Conservation (phyloP, 495 filamentous ascomycete species). For the Pyrenopolyporus hunteri region DNA sequence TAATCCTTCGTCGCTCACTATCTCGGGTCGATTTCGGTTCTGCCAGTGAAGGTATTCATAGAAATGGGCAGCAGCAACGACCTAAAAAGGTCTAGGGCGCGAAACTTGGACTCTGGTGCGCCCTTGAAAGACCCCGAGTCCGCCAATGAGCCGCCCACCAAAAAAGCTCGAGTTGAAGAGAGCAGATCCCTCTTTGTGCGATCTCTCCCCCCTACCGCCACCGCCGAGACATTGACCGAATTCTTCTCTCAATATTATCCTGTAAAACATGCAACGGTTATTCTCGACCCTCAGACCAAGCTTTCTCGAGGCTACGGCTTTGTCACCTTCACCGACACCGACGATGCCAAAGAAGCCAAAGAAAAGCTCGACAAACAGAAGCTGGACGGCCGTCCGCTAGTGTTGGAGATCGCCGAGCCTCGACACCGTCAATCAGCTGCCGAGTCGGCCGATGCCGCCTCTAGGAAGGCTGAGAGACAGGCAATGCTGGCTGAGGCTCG, state of each 20-base stretch:
- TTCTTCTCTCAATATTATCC: constrained; percentile 94
- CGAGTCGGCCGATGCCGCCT: constrained; percentile 42
- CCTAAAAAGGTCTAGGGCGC: constrained; percentile 43
- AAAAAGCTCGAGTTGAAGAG: constrained; percentile 54
- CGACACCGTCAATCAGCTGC: constrained; percentile 70
- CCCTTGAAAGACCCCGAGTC: constrained; percentile 25
- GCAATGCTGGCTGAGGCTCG: constrained; percentile 59
- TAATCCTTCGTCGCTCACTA: background rate
- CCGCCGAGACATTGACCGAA: constrained; percentile 80
- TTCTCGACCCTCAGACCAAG: constrained; percentile 81
- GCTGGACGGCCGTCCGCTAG: constrained; percentile 79
- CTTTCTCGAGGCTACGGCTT: constrained; percentile 91
- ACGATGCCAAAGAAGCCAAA: constrained; percentile 82
- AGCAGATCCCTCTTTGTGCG: constrained; percentile 86
- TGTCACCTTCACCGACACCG: constrained; percentile 91
- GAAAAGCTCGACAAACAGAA: constrained; percentile 75
- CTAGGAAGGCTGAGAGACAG: constrained; percentile 64
- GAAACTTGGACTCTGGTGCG: constrained; percentile 35
- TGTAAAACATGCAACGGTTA: constrained; percentile 89
- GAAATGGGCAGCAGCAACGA: constrained; percentile 45
- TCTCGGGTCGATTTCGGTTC: background rate
- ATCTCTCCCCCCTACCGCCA: constrained; percentile 75
- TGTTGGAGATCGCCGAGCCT: constrained; percentile 84
- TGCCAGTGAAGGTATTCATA: constrained; percentile 19
- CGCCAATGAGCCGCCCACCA: constrained; percentile 43